phyloP scores from a whole-genome alignment of 2,329 filamentous ascomycete species.

The Thielaviopsis punctulata region DNA sequence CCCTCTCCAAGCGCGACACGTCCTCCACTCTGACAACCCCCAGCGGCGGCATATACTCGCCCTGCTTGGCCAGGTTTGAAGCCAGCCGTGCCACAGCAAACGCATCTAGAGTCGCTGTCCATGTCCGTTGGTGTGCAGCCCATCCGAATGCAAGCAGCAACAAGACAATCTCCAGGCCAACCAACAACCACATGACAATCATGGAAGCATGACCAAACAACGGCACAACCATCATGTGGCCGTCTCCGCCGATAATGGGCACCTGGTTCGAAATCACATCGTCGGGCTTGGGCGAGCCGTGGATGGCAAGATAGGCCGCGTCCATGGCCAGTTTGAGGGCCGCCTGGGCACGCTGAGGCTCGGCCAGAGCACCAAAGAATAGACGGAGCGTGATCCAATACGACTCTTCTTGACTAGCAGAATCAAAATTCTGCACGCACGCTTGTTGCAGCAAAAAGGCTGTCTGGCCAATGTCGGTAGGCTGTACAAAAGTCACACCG shows the following conservation, averaged over 20 bases:
- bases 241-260: slow-evolving; percentile 9
- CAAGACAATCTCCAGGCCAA: slow-evolving; percentile 1
- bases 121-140: slow-evolving; percentile 3
- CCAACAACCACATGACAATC: slow-evolving; percentile 8
- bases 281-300: neutral
- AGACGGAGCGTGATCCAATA: slow-evolving; percentile 6
- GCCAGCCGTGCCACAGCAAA: slow-evolving; percentile 9
- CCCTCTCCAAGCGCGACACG: neutral
- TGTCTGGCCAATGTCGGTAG: slow-evolving; percentile 5
- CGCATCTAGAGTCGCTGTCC: slow-evolving; percentile 8
- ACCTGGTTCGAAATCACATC: slow-evolving; percentile 1
- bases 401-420: neutral
- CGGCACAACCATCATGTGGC: slow-evolving; percentile 6
- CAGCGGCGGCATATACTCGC: slow-evolving; percentile 3
- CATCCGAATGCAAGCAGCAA: neutral
- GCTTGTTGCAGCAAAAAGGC: slow-evolving; percentile 7
- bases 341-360: neutral
- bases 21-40: slow-evolving; percentile 1
- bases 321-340: slow-evolving; percentile 8
- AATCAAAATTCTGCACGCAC: slow-evolving; percentile 5
- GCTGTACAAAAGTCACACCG: neutral
- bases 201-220: slow-evolving; percentile 1
- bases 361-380: slow-evolving; percentile 7
- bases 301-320: slow-evolving; percentile 8
- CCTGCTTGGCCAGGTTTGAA: slow-evolving; percentile 1